Evolutionary conservation across 192 early-diverging fungal genomes (phyloP).

Genomic region (Nowakowskiella sp.): DNA sequence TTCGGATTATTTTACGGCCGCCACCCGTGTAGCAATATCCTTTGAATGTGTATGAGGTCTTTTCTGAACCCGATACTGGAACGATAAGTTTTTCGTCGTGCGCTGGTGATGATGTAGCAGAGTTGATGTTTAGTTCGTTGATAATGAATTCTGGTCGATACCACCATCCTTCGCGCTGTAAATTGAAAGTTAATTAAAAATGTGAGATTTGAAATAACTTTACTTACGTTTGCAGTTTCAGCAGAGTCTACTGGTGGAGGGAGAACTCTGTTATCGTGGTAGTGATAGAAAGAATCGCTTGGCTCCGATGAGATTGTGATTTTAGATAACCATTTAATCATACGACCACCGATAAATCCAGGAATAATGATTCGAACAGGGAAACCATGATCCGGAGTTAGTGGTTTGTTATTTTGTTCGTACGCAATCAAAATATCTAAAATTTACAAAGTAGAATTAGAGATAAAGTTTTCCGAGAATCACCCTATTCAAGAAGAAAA

Average conservation of each 20-base stretch:
- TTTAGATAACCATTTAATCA: constrained; percentile 68
- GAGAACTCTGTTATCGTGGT: constrained; percentile 76
- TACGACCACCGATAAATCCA: constrained; percentile 77
- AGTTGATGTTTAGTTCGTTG: constrained; percentile 72
- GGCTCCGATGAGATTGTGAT: constrained; percentile 51
- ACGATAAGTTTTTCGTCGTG: too few species aligned
- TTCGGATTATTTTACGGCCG: constrained; percentile 63
- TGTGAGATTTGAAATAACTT: too few species aligned
- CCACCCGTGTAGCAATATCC: constrained; percentile 80
- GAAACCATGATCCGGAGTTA: constrained; percentile 76
- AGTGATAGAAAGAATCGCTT: constrained; percentile 65
- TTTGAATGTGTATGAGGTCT: constrained; percentile 33
- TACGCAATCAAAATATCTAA: constrained; percentile 72
- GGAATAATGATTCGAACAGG: constrained; percentile 78
- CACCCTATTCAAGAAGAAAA: too few species aligned
- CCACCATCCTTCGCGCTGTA: constrained; percentile 52
- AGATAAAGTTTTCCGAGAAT: too few species aligned
- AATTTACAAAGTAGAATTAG: too few species aligned
- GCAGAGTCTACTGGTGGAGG: constrained; percentile 54
- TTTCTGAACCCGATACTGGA: too few species aligned
- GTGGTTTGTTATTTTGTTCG: constrained; percentile 63
- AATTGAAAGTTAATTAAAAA: too few species aligned
- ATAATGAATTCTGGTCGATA: constrained; percentile 52
- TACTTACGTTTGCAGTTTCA: constrained; percentile 36
- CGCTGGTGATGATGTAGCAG: constrained; percentile 60